These are phyloP conservation scores for Amanita inopinata DNA, from an alignment of 768 basidiomycete species.

Conservation along the genomic window DNA sequence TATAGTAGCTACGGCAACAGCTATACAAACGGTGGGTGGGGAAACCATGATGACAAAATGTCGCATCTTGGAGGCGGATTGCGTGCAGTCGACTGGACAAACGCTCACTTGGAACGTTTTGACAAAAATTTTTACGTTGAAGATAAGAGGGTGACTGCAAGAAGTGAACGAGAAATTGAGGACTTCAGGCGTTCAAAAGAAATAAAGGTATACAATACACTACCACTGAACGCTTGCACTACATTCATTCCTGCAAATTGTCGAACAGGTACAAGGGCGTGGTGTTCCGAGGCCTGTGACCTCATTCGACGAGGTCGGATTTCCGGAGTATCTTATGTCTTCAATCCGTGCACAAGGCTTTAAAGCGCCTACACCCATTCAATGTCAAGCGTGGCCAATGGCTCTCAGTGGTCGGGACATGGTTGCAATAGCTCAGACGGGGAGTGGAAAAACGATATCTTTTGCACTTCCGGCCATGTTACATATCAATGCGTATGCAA, in stretches of 20 bases:
- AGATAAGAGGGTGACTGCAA: conserved; percentile 71
- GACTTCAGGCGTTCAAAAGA: conserved; percentile 79
- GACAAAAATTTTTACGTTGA: conserved; percentile 98
- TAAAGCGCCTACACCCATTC: conserved; percentile 83
- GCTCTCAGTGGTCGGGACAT: conserved; percentile 90
- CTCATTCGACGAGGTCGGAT: conserved; percentile 89
- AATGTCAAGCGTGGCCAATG: conserved; percentile 99
- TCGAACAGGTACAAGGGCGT: conserved; percentile 70
- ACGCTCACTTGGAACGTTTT: conserved; percentile 67
- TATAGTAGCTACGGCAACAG: conserved; percentile 38
- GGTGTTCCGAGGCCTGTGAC: conserved; percentile 83
- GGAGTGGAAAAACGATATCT: conserved; percentile 96
- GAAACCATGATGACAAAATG: conserved; percentile 63
- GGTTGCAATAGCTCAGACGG: conserved; percentile 95
- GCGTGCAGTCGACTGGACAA: conserved; percentile 77
- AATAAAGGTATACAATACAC: conserved; percentile 54
- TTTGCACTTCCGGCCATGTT: conserved; percentile 99
- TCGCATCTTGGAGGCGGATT: conserved; percentile 73
- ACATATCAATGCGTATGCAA: conserved; percentile 93
- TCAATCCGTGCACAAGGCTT: conserved; percentile 95
- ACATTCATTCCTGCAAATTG: not conserved
- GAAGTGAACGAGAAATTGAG: conserved; percentile 78
- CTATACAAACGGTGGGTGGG: conserved; percentile 44
- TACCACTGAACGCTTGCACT: conserved; percentile 5
- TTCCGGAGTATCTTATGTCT: conserved; percentile 92